Base-by-base conservation (phyloP, 2,329 filamentous ascomycete species). In the Ceratocystis alfenasii region DNA sequence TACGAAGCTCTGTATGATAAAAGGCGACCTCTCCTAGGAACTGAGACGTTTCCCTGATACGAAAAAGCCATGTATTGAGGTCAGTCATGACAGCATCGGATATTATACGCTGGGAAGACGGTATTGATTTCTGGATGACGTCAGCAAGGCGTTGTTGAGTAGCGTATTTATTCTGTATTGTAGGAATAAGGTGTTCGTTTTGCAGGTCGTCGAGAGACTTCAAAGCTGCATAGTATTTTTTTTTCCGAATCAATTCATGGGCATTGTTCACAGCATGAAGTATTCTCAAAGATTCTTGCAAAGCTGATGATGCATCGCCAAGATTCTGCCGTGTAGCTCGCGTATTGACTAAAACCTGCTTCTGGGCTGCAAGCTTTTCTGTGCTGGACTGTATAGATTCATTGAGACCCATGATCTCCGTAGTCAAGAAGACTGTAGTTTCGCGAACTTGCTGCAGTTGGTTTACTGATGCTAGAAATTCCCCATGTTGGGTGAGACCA, bases 21-120 rank as follows among this genome's bases (percentile, higher is more conserved):
- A 99, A 95, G 3, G 94, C 92, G 5, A 99, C 90, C 74, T 99
- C 94, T 3, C 94, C 94, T 6, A 99, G 78, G 69, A 96, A 96
- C 71, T 96, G 93, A 1, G 94, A 96, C 20, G 91, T 95, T 75
- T 99, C 94, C 71, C 94, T 86, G 69, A 99, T 95, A 25, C 90
- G 87, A 72, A 88, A 99, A 8, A 99, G 80, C 94, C 94, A 99
- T 0, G 91, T 96, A 73, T 97, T 97, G 65, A 99, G 77, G 75
- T 99, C 94, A 1, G 85, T 88, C 90, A 97, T 97, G 70, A 99
- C 94, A 15, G 92, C 91, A 75, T 97, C 93, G 3, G 93, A 93
- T 66, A 99, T 96, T 63, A 90, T 86, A 72, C 90, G 91, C 72
- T 96, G 91, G 0, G 91, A 96, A 2, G 89, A 86, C 1, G 94